phyloP scores from a whole-genome alignment of 192 early-diverging fungal species.

The Entomortierella lignicola region DNA sequence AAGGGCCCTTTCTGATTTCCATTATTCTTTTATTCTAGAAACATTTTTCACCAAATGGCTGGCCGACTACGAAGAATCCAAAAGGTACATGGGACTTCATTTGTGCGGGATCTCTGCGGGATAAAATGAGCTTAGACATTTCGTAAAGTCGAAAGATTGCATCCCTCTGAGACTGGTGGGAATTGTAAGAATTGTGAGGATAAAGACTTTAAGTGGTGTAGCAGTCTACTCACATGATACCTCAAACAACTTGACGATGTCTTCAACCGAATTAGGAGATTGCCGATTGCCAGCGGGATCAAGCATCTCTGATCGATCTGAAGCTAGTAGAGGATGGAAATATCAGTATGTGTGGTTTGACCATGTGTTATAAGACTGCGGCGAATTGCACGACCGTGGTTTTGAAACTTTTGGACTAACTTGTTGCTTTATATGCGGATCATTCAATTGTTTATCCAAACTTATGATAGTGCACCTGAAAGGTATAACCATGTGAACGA shows the following conservation, averaged over 20 bases:
- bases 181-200: too few relatives aligned
- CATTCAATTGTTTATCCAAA: too few relatives aligned
- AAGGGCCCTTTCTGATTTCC: background rate
- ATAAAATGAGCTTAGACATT: background rate
- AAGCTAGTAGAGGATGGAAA: conserved; percentile 39
- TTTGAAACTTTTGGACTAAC: too few relatives aligned
- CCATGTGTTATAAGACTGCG: background rate
- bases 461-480: conserved; percentile 55
- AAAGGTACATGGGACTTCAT: conserved; percentile 23
- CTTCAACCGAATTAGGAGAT: conserved; percentile 24
- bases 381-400: too few relatives aligned
- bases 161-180: background rate
- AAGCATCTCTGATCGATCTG: conserved; percentile 40
- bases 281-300: conserved; percentile 42
- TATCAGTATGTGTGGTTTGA: conserved; percentile 38
- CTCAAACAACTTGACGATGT: background rate
- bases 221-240: too few relatives aligned
- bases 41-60: conserved; percentile 19
- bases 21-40: background rate
- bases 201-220: too few relatives aligned
- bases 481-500: conserved; percentile 12
- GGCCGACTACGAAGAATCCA: conserved; percentile 45
- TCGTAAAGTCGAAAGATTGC: background rate
- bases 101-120: too few relatives aligned
- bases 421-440: too few relatives aligned